Evolutionary conservation across 139 green algal genomes (phyloP), one percentile per base, ranked within the genome.

Genomic region (Coelastrella sp.): DNA sequence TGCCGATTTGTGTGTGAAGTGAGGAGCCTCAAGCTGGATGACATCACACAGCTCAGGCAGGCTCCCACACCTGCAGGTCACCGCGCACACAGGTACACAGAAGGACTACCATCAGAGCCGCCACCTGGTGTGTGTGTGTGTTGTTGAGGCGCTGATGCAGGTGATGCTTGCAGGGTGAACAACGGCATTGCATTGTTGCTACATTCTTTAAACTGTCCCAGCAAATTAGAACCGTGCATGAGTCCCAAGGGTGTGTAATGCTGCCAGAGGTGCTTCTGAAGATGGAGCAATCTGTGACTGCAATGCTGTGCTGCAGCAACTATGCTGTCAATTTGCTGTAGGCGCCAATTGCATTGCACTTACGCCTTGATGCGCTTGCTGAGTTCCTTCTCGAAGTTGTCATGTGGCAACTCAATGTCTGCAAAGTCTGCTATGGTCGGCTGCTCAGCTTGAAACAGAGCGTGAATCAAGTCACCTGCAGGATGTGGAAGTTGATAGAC

Each of bases 11-110:
- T 68, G 25, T 22, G 63, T 56, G 68, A 91, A 91, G 58, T 68
- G 20, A 17, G 20, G 61, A 7, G 81, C 80, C 56, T 91, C 88
- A 7, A 56, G 22, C 24, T 59, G 49, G 7, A 91, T 35, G 4
- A 91, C 25, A 8, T 88, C 70, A 9, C 74, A 73, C 70, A 91
- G 70, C 70, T 78, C 80, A 22, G 88, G 81, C 17, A 91, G 68
- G 78, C 49, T 88, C 66, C 57, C 58, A 5, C 80, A 68, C 19
- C 81, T 88, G 88, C 87, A 60, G 25, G 68, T 61, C 14, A 60
- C 80, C 78, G 58, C 35, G 22, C 11, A 35, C 63, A 15, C 58
- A 61, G 27, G 63, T 17, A 70, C 63, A 49, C 35, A 49, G 35
- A 49, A 49, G 35, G 35, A 49, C 1, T 49, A 49, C 35, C 35